These are phyloP conservation scores for Alternaria sp. DNA, from an alignment of 2,329 filamentous ascomycete species.

Conservation along the genomic window DNA sequence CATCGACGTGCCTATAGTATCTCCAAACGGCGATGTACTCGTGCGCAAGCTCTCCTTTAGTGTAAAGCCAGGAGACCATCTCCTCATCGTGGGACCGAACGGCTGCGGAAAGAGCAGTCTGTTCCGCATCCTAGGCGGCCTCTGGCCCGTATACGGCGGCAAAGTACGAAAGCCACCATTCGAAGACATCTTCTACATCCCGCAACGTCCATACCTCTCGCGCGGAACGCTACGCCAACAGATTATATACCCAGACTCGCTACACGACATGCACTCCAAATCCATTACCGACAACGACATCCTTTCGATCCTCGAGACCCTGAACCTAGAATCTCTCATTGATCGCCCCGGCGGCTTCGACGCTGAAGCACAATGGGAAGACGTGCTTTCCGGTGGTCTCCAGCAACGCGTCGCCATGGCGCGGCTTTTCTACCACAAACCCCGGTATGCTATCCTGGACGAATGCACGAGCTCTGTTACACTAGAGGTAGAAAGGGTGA, in stretches of 20 bases:
- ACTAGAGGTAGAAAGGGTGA: constrained; percentile 88
- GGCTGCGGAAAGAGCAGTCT: constrained; percentile 96
- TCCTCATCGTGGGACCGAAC: constrained; percentile 94
- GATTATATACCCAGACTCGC: constrained; percentile 91
- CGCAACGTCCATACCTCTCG: constrained; percentile 91
- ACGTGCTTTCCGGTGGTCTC: constrained; percentile 87
- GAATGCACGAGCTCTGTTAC: constrained; percentile 98
- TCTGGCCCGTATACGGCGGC: constrained; percentile 98
- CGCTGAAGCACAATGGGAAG: constrained; percentile 94
- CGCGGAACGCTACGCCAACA: constrained; percentile 93
- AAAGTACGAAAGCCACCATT: constrained; percentile 90
- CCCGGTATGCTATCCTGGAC: constrained; percentile 93
- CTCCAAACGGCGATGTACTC: constrained; percentile 92
- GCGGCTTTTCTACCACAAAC: constrained; percentile 89
- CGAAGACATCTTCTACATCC: constrained; percentile 96
- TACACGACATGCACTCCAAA: constrained; percentile 85
- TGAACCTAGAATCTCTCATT: constrained; percentile 84
- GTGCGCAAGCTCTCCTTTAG: constrained; percentile 85
- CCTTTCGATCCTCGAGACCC: constrained; percentile 73
- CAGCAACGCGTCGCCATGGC: constrained; percentile 98
- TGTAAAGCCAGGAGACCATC: constrained; percentile 84
- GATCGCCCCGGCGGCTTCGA: constrained; percentile 85
- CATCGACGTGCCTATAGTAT: constrained; percentile 90
- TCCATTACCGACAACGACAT: constrained; percentile 84
- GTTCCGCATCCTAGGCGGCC: constrained; percentile 92